phyloP scores from a whole-genome alignment of 768 basidiomycete species.

The Roridomyces roridus region DNA sequence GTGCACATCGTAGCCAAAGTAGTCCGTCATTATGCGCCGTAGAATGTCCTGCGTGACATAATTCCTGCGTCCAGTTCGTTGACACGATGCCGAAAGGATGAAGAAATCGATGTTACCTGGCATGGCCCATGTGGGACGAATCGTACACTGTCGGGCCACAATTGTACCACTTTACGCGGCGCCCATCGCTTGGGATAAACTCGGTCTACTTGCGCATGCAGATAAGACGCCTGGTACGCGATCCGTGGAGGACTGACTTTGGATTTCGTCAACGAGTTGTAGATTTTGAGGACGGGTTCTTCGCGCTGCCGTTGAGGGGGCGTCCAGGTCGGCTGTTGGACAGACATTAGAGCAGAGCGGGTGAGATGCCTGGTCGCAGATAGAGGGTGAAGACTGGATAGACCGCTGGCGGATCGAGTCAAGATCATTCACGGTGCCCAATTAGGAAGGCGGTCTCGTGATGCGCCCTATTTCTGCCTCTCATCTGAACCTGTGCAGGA shows the following conservation, averaged over 20 bases:
- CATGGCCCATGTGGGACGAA: conserved; percentile 98
- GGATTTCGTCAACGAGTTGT: conserved; percentile 90
- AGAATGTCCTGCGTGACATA: conserved; percentile 96
- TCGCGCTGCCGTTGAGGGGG: conserved; percentile 45
- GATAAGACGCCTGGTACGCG: conserved; percentile 22
- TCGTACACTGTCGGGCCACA: conserved; percentile 99
- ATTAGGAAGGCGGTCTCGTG: background rate
- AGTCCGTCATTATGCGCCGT: conserved; percentile 89
- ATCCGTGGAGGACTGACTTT: conserved; percentile 64
- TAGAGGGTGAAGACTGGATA: conserved; percentile 17
- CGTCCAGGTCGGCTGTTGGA: conserved; percentile 68
- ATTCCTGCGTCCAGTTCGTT: conserved; percentile 61
- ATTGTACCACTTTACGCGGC: conserved; percentile 96
- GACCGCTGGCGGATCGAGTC: conserved; percentile 16
- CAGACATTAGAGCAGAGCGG: conserved; percentile 49
- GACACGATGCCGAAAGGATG: background rate
- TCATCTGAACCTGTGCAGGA: no score
- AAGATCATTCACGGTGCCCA: conserved; percentile 16
- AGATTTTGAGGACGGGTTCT: conserved; percentile 80
- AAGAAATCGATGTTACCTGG: conserved; percentile 64
- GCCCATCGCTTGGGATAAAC: conserved; percentile 72
- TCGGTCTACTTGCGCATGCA: conserved; percentile 58
- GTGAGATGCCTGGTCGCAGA: background rate
- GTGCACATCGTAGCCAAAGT: conserved; percentile 97
- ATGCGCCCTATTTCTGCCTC: background rate